Conservation (phyloP, 306 rosid species). For the Lathyrus oleraceus region DNA sequence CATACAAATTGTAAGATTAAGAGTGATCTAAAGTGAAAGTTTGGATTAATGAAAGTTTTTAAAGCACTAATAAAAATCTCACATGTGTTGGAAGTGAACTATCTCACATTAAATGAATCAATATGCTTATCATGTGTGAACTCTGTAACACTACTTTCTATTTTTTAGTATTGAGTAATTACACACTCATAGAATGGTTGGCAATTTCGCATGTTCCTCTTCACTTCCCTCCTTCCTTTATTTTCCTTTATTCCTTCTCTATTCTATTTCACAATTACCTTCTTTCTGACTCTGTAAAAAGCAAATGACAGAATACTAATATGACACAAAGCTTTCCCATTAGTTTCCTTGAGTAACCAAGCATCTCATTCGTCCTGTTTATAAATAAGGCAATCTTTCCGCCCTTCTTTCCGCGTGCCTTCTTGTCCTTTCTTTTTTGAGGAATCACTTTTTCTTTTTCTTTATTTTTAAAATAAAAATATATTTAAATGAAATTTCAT, state of each 20-base stretch:
- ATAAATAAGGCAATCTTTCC: constrained; percentile 10
- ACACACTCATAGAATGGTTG: neutral
- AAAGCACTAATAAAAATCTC: no score
- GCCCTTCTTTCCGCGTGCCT: constrained; percentile 34
- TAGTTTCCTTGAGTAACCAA: neutral
- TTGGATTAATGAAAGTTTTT: no score
- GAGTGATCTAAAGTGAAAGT: no score
- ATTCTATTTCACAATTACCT: neutral
- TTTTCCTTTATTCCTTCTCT: constrained; percentile 7
- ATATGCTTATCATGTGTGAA: no score
- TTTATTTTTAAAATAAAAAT: neutral
- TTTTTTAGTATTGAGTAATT: no score
- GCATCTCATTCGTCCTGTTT: constrained; percentile 38
- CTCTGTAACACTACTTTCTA: no score
- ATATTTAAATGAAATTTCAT: no score
- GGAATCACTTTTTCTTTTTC: constrained; percentile 23
- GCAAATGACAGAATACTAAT: neutral
- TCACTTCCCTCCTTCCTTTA: neutral
- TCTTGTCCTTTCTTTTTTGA: constrained; percentile 2
- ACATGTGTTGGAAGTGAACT: no score
- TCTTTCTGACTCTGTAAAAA: neutral
- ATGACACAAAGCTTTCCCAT: neutral
- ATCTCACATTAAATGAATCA: no score
- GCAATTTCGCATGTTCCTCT: neutral
- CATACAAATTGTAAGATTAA: no score